Percentiles rank a stretch among this genome's conserved stretches.
Conservation (phyloP, 2,329 filamentous ascomycete genomes). For the Diaporthe nobilis region DNA sequence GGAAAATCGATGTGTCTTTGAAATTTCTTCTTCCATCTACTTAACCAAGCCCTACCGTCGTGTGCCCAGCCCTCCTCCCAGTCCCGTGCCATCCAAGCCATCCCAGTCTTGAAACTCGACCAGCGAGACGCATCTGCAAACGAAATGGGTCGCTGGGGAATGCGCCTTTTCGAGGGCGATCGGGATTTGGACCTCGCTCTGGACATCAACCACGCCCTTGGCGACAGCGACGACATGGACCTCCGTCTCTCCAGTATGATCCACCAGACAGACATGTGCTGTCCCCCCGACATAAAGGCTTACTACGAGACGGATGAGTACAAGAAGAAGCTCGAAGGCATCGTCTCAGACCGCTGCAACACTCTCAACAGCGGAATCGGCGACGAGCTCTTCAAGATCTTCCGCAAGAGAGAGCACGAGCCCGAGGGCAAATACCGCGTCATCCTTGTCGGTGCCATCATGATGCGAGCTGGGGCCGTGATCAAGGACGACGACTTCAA, state of each 20-base stretch:
- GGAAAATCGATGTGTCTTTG: not conserved
- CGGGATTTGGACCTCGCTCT: slow-evolving; percentile 36
- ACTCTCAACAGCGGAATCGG: slow-evolving; percentile 35
- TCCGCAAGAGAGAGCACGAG: slow-evolving; percentile 47
- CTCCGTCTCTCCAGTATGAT: not conserved
- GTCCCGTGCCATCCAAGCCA: not conserved
- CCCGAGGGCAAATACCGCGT: slow-evolving; percentile 41
- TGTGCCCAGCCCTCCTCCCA: not conserved
- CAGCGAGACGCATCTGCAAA: not conserved
- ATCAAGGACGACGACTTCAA: slow-evolving; percentile 44
- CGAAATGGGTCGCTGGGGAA: slow-evolving; percentile 23
- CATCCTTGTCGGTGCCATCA: slow-evolving; percentile 44
- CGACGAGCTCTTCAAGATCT: slow-evolving; percentile 32
- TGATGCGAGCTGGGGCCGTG: slow-evolving; percentile 47
- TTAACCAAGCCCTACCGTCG: not conserved
- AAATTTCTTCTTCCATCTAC: not conserved
- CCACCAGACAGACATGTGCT: slow-evolving; percentile 18
- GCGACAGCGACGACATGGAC: not conserved
- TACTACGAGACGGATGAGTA: slow-evolving; percentile 28
- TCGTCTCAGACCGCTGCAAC: not conserved
- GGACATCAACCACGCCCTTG: slow-evolving; percentile 19
- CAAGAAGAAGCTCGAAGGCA: slow-evolving; percentile 6
- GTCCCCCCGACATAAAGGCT: not conserved
- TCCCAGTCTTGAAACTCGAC: too few species aligned
- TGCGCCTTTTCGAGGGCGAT: slow-evolving; percentile 40